Conservation (phyloP, 306 rosid genomes). For the Sophora flavescens region DNA sequence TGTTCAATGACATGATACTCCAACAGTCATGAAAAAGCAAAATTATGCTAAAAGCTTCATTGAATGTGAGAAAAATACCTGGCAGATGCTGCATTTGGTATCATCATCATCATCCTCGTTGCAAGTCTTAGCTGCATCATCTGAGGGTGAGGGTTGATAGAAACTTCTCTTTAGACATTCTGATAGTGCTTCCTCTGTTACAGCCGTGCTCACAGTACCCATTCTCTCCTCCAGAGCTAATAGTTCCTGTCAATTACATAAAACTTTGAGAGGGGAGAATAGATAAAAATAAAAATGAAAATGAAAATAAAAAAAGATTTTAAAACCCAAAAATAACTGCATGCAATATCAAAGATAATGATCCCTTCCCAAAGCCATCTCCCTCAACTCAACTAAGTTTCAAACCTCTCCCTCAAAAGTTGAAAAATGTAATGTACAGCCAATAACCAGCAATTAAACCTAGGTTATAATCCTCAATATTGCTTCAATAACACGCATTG, state of each 20-base stretch:
- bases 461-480: constrained; percentile 12
- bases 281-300: background rate
- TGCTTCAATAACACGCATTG: constrained; percentile 16
- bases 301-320: background rate
- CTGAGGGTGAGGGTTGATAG: constrained; percentile 56
- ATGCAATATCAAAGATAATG: constrained; percentile 16
- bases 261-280: constrained; percentile 27
- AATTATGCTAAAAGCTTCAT: constrained; percentile 3
- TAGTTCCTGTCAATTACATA: constrained; percentile 69
- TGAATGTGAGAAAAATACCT: constrained; percentile 56
- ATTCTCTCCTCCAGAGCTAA: constrained; percentile 94
- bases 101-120: constrained; percentile 55
- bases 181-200: constrained; percentile 78
- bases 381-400: constrained; percentile 24
- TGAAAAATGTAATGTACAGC: background rate
- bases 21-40: background rate
- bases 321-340: constrained; percentile 4
- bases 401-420: constrained; percentile 26
- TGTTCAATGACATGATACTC: constrained; percentile 6
- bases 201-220: constrained; percentile 97
- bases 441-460: background rate
- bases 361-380: constrained; percentile 27
- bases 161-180: constrained; percentile 71
- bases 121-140: constrained; percentile 48
- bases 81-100: constrained; percentile 92